A percentile compares a stretch with the other conserved stretches of the same genome.
These are phyloP conservation scores for Saturnispora silvae DNA, from an alignment of 805 yeast genomes.

Conservation along the genomic window DNA sequence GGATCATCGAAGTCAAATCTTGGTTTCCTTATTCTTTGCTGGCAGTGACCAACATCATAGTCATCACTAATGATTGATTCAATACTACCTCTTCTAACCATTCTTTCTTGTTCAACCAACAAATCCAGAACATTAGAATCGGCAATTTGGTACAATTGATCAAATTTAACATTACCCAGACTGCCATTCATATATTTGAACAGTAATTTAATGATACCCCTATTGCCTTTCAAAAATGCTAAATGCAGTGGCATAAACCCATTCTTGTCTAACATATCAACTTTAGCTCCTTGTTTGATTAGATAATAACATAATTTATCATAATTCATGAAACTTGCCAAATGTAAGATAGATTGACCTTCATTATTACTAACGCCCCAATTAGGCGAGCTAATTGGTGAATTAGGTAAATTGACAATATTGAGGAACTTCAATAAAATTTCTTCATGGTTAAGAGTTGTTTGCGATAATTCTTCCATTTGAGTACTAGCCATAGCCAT, in stretches of 20 bases:
- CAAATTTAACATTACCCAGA: conserved; percentile 43
- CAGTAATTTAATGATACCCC: conserved; percentile 52
- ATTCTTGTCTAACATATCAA: conserved; percentile 64
- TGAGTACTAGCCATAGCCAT: conserved; percentile 41
- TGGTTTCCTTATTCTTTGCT: neutral
- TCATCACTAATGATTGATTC: conserved; percentile 6
- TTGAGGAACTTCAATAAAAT: conserved; percentile 39
- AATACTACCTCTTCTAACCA: conserved; percentile 6
- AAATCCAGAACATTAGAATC: conserved; percentile 30
- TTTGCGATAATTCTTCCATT: conserved; percentile 35
- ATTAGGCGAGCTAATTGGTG: conserved; percentile 50
- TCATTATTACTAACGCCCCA: conserved; percentile 72
- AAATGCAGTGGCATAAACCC: conserved; percentile 85
- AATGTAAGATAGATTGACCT: conserved; percentile 83
- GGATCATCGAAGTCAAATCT: conserved; percentile 8
- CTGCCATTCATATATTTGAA: conserved; percentile 37
- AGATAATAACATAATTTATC: conserved; percentile 49
- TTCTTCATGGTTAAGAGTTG: conserved; percentile 38
- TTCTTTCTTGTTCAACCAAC: conserved; percentile 14
- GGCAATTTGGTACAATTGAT: conserved; percentile 33
- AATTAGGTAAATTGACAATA: conserved; percentile 56
- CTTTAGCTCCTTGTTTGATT: conserved; percentile 51
- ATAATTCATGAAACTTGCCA: conserved; percentile 73
- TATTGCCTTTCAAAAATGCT: conserved; percentile 68
- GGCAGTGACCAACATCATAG: conserved; percentile 1